Evolutionary conservation across 2,329 filamentous ascomycete genomes (phyloP).

Genomic region (Zarea fungicola): DNA sequence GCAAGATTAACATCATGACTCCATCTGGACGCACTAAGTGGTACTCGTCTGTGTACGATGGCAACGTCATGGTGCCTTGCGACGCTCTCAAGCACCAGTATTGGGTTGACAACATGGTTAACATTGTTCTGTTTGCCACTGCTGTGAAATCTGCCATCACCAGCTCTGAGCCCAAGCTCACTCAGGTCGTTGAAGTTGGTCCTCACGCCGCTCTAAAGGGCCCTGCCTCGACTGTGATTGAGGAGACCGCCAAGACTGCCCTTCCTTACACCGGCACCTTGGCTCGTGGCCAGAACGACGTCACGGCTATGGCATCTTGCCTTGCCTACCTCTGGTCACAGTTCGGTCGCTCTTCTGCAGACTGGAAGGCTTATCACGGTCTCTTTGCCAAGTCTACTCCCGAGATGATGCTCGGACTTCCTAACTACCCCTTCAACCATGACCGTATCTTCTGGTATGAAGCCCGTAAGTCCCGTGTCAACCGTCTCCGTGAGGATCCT

Average conservation of each 20-base stretch:
- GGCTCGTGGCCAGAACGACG: conserved; percentile 34
- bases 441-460: conserved; percentile 23
- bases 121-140: conserved; percentile 29
- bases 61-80: conserved; percentile 14
- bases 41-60: conserved; percentile 17
- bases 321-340: conserved; percentile 18
- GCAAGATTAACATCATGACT: conserved; percentile 9
- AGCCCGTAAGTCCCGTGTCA: conserved; percentile 24
- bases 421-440: conserved; percentile 30
- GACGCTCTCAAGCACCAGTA: conserved; percentile 21
- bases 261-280: conserved; percentile 39
- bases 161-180: conserved; percentile 14
- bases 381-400: conserved; percentile 12
- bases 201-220: conserved; percentile 44
- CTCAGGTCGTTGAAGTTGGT: conserved; percentile 39
- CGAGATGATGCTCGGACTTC: conserved; percentile 19
- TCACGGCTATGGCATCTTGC: conserved; percentile 39
- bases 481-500: conserved; percentile 32
- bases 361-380: conserved; percentile 17
- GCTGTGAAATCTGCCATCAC: conserved; percentile 19
- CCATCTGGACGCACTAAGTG: conserved; percentile 12
- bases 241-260: conserved; percentile 28
- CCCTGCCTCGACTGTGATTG: conserved; percentile 28
- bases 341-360: conserved; percentile 19
- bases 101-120: conserved; percentile 33